Base-by-base conservation (phyloP, 805 yeast genomes). In the Candida pseudofarinosa region DNA sequence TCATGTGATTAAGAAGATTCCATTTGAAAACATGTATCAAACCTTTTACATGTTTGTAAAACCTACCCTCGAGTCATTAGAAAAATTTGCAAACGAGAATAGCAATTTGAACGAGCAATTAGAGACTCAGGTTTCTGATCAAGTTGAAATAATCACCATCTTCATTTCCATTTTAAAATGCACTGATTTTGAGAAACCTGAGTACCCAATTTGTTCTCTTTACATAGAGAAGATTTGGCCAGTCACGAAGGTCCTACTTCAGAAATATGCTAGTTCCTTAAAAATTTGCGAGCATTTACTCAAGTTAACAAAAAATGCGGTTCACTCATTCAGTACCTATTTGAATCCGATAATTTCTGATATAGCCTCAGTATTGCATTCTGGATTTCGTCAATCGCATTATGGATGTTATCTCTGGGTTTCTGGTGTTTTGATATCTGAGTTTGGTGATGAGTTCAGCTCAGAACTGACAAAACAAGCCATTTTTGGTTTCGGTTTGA, bases 361-460 rank as follows among this genome's bases (percentile, higher is more conserved):
- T 12, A 75, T 88, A 32, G 88, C 88, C 1, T 81, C 76, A 42
- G 63, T 83, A 38, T 71, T 89, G 42, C 83, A 79, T 16, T 72
- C 73, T 32, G 93, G 95, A 1, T 90, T 88, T 65, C 73, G 80
- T 36, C 65, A 66, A 19, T 83, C 84, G 16, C 77, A 80, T 30
- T 78, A 68, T 54, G 97, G 97, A 3, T 87, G 96, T 59, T 89
- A 84, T 57, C 65, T 90, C 43, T 90, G 95, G 93, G 91, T 87
- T 12, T 83, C 95, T 2, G 97, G 97, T 6, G 73, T 85, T 7
- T 67, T 89, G 19, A 79, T 86, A 40, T 79, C 86, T 43, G 91
- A 87, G 46, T 90, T 74, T 61, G 80, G 82, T 23, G 83, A 81
- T 50, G 80, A 74, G 37, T 75, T 69, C 44, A 41, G 56, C 28